These are phyloP conservation scores for Aspergillus funiculosus DNA, from an alignment of 495 filamentous ascomycete species.

Conservation along the genomic window DNA sequence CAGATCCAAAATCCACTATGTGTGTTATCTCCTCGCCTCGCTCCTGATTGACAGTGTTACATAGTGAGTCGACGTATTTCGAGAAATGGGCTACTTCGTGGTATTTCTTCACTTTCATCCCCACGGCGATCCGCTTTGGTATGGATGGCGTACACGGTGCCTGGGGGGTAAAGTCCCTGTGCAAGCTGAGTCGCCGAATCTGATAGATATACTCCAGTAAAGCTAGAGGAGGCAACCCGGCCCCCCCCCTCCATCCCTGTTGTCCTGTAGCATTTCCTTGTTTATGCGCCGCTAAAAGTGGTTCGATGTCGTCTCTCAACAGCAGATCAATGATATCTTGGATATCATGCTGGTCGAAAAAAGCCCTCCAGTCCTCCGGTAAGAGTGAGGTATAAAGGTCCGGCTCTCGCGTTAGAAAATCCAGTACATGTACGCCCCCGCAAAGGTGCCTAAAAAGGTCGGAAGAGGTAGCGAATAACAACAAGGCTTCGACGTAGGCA, in stretches of 20 bases:
- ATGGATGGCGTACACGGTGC: slow-evolving; percentile 40
- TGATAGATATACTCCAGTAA: slow-evolving; percentile 69
- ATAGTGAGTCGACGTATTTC: slow-evolving; percentile 50
- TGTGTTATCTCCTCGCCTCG: slow-evolving; percentile 61
- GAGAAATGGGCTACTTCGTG: slow-evolving; percentile 76
- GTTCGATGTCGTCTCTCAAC: slow-evolving; percentile 62
- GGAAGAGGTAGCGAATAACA: slow-evolving; percentile 67
- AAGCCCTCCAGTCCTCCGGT: slow-evolving; percentile 72
- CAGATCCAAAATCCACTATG: slow-evolving; percentile 91
- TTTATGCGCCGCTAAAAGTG: slow-evolving; percentile 14
- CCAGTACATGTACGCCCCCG: slow-evolving; percentile 89
- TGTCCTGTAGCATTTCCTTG: slow-evolving; percentile 9
- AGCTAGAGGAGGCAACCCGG: slow-evolving; percentile 54
- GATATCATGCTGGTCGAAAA: slow-evolving; percentile 62
- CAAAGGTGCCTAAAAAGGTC: slow-evolving; percentile 80
- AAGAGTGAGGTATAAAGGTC: slow-evolving; percentile 69
- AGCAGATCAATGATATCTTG: slow-evolving; percentile 73
- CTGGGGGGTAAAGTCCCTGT: slow-evolving; percentile 49
- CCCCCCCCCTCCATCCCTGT: slow-evolving; percentile 45
- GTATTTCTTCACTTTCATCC: slow-evolving; percentile 94
- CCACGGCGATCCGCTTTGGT: slow-evolving; percentile 66
- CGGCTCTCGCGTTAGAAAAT: slow-evolving; percentile 86
- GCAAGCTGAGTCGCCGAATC: slow-evolving; percentile 64
- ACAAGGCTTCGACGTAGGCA: slow-evolving; percentile 69
- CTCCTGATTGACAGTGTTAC: slow-evolving; percentile 51